Evolutionary conservation across 225 moss, liverwort and hornwort species (phyloP).

Genomic region (Asterella californica): DNA sequence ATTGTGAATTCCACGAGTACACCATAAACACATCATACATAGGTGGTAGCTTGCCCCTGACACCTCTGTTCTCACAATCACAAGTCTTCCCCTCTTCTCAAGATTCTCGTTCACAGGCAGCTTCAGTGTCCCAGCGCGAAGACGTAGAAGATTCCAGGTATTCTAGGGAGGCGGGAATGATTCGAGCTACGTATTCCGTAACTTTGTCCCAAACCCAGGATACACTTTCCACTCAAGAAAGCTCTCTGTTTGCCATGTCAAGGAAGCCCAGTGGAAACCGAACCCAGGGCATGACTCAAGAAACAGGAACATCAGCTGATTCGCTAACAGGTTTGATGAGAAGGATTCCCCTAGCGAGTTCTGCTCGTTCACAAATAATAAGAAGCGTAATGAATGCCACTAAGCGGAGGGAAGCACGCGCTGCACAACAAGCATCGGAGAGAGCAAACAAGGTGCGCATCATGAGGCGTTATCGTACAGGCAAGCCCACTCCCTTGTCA

Average conservation of each 20-base stretch:
- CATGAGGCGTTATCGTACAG: slow-evolving; percentile 86
- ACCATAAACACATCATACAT: slow-evolving; percentile 76
- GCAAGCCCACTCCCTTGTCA: slow-evolving; percentile 32
- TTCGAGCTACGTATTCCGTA: slow-evolving; percentile 69
- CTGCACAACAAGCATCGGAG: slow-evolving; percentile 62
- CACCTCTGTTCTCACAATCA: slow-evolving; percentile 75
- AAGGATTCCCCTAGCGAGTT: slow-evolving; percentile 57
- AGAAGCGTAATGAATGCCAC: slow-evolving; percentile 69
- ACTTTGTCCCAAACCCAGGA: slow-evolving; percentile 69
- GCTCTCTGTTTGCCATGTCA: slow-evolving; percentile 79
- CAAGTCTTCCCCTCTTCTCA: slow-evolving; percentile 41
- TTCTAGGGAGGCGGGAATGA: slow-evolving; percentile 52
- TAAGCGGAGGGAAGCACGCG: slow-evolving; percentile 76
- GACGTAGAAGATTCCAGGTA: slow-evolving; percentile 33
- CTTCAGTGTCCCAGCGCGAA: slow-evolving; percentile 36
- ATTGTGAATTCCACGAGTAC: slow-evolving; percentile 91
- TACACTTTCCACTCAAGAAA: slow-evolving; percentile 50
- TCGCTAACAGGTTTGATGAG: slow-evolving; percentile 45
- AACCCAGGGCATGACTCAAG: slow-evolving; percentile 35
- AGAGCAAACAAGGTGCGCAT: slow-evolving; percentile 91
- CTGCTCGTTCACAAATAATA: slow-evolving; percentile 64
- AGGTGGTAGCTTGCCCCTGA: slow-evolving; percentile 87
- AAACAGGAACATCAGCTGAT: slow-evolving; percentile 34
- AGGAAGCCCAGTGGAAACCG: slow-evolving; percentile 42
- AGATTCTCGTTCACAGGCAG: slow-evolving; percentile 37